A percentile compares a stretch with the other conserved stretches of the same genome.
Conservation (phyloP, 2,329 filamentous ascomycete genomes). For the Microsporum audouinii region DNA sequence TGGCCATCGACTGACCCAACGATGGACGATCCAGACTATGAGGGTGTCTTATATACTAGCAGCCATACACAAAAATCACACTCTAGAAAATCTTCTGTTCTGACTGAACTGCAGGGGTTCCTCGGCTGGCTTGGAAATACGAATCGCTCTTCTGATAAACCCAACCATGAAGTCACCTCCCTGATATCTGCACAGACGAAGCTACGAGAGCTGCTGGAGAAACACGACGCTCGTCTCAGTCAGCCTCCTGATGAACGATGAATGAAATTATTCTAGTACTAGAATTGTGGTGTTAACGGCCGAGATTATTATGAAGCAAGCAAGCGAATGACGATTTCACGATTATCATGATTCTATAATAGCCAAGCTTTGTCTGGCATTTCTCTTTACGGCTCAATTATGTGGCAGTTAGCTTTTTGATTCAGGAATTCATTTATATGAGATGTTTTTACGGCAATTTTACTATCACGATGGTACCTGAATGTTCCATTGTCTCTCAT, state of each 20-base stretch:
- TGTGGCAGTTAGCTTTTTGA: background rate
- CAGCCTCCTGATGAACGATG: background rate
- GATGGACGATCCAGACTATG: background rate
- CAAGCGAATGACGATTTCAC: background rate
- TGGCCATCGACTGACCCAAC: background rate
- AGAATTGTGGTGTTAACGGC: background rate
- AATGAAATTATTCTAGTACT: background rate
- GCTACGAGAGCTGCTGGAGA: slow-evolving; percentile 28
- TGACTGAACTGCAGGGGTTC: slow-evolving; percentile 25
- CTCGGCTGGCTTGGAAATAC: slow-evolving; percentile 26
- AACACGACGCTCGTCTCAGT: slow-evolving; percentile 10
- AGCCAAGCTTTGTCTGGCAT: background rate
- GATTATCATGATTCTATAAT: background rate
- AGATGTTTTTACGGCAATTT: background rate
- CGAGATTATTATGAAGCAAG: background rate
- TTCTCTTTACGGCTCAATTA: background rate
- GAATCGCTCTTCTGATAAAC: slow-evolving; percentile 12
- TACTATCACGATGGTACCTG: background rate
- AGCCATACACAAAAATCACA: background rate
- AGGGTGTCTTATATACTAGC: background rate
- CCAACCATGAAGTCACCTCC: slow-evolving; percentile 5
- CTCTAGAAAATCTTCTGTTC: slow-evolving; percentile 13
- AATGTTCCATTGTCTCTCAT: background rate
- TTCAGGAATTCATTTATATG: background rate
- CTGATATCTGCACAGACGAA: slow-evolving; percentile 25